phyloP scores from a whole-genome alignment of 495 filamentous ascomycete species.

The Polyplosphaeria fusca region DNA sequence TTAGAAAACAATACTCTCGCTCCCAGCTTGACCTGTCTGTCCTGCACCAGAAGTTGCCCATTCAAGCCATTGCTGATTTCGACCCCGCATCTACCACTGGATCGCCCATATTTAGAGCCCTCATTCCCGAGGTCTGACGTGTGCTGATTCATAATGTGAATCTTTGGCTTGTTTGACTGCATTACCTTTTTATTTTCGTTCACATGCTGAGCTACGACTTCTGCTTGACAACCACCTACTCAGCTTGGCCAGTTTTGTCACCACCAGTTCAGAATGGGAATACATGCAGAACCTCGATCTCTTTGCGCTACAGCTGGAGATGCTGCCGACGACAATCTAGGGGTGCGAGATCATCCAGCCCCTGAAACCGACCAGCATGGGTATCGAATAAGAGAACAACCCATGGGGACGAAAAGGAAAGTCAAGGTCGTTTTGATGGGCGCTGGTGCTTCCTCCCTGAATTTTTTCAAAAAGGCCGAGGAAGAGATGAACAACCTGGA shows the following conservation, averaged over 20 bases:
- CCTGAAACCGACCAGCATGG: constrained; percentile 37
- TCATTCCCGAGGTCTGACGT: constrained; percentile 3
- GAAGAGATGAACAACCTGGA: constrained; percentile 41
- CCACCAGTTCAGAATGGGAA: constrained; percentile 12
- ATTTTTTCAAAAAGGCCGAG: constrained; percentile 45
- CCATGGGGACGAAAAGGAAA: constrained; percentile 39
- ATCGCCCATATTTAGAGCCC: too few species aligned
- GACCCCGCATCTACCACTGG: too few species aligned
- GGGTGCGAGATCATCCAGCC: constrained; percentile 30
- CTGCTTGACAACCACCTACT: too few species aligned
- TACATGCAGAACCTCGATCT: constrained; percentile 9
- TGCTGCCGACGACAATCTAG: constrained; percentile 22
- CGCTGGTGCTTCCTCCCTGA: constrained; percentile 43
- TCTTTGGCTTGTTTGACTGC: constrained; percentile 9
- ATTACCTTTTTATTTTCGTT: too few species aligned
- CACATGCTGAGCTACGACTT: too few species aligned
- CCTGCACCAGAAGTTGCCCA: too few species aligned
- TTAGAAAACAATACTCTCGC: too few species aligned
- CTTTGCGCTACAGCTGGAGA: constrained; percentile 4
- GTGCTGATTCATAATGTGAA: neutral
- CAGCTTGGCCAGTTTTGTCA: neutral
- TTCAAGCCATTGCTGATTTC: too few species aligned
- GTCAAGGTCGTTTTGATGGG: constrained; percentile 45
- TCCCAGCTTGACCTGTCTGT: too few species aligned
- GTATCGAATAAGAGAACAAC: constrained; percentile 44